A percentile compares a stretch with the other conserved stretches of the same genome.
These are phyloP conservation scores for Xylaria arbuscula DNA, from an alignment of 2,329 filamentous ascomycete species.

Conservation along the genomic window DNA sequence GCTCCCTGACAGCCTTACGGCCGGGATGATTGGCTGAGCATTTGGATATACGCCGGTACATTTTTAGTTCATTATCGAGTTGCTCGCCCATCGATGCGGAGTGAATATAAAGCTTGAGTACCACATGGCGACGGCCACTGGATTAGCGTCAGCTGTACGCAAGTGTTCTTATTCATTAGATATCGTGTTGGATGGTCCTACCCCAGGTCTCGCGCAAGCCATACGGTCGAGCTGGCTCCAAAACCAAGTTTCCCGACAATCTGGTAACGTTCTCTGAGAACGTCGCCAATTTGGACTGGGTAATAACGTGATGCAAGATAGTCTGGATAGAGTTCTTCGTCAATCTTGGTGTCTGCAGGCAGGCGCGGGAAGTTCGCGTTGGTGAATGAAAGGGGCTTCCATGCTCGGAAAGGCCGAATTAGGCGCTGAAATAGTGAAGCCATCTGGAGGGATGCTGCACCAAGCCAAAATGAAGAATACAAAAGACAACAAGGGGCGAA, in stretches of 20 bases:
- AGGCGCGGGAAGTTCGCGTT: too few relatives aligned
- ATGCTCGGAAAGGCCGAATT: too few relatives aligned
- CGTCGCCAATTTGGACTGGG: constrained; percentile 32
- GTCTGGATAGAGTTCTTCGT: too few relatives aligned
- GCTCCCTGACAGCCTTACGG: background rate
- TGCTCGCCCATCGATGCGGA: constrained; percentile 41
- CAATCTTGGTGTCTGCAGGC: too few relatives aligned
- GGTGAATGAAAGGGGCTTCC: too few relatives aligned
- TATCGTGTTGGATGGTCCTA: background rate
- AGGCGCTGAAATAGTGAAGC: too few relatives aligned
- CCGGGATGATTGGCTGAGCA: background rate
- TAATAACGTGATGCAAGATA: constrained; percentile 5
- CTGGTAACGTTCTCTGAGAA: constrained; percentile 38
- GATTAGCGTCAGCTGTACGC: too few relatives aligned
- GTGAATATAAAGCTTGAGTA: constrained; percentile 50
- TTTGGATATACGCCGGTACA: constrained; percentile 54
- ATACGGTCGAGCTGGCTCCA: background rate
- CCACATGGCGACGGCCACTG: constrained; percentile 49
- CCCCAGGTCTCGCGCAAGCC: background rate
- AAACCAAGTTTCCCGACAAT: constrained; percentile 41
- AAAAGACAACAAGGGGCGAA: too few relatives aligned
- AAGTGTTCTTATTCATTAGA: too few relatives aligned
- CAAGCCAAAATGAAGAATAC: too few relatives aligned
- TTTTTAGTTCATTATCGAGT: constrained; percentile 53
- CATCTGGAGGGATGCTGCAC: too few relatives aligned